These are phyloP conservation scores for Naganishia vaughanmartiniae DNA, from an alignment of 768 basidiomycete genomes.

Conservation along the genomic window DNA sequence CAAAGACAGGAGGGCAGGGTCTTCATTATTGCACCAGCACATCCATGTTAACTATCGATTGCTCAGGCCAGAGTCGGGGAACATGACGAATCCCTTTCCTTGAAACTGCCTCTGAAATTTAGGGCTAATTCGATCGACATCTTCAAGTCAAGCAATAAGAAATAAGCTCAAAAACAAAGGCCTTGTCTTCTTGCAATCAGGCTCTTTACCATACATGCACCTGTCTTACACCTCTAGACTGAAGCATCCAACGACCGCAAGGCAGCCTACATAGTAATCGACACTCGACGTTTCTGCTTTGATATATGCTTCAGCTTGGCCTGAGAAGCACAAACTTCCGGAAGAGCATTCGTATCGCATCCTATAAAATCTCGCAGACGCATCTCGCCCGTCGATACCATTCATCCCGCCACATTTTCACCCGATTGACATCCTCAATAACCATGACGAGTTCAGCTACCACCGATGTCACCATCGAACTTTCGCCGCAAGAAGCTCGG, in stretches of 20 bases:
- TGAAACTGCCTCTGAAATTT: neutral
- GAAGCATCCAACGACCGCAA: no score
- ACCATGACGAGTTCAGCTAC: neutral
- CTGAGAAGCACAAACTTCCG: neutral
- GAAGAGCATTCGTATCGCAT: neutral
- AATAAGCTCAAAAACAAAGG: no score
- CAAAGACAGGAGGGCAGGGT: no score
- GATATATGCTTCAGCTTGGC: neutral
- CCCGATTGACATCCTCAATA: neutral
- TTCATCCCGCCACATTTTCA: neutral
- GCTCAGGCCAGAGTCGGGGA: neutral
- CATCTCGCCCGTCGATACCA: neutral
- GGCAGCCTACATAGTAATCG: no score
- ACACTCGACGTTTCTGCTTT: neutral
- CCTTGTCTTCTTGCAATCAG: no score
- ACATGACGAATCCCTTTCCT: constrained; percentile 1
- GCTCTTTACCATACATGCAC: no score
- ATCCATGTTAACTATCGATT: neutral
- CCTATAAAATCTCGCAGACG: neutral
- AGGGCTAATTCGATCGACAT: neutral
- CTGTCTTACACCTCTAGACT: no score
- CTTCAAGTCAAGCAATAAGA: neutral
- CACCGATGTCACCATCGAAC: constrained; percentile 33
- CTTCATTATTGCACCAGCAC: no score
- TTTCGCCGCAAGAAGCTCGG: constrained; percentile 67